Percentiles rank a stretch among this genome's conserved stretches.
phyloP scores from a whole-genome alignment of 139 green algal genomes.

The Tetraselmis striata region DNA sequence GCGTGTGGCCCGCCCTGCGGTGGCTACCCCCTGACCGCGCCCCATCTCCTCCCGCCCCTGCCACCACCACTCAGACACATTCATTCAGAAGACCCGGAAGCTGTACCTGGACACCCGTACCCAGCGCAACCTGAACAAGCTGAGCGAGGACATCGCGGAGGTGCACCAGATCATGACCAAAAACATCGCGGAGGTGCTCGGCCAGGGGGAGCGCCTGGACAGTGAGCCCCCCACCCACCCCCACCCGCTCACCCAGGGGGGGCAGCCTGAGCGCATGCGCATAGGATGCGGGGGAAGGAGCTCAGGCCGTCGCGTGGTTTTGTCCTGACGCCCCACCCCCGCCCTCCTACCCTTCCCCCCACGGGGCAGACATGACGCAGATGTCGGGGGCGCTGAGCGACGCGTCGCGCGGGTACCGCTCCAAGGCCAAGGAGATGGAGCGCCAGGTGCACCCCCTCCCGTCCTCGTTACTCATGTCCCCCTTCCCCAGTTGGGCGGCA shows the following conservation, averaged over 20 bases:
- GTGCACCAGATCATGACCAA: constrained; percentile 97
- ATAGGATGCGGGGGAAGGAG: neutral
- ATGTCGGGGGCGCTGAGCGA: constrained; percentile 70
- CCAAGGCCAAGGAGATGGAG: constrained; percentile 81
- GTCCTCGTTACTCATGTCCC: neutral
- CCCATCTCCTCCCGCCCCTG: neutral
- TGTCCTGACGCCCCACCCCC: neutral
- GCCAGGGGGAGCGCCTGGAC: constrained; percentile 90
- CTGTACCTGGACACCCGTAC: constrained; percentile 95
- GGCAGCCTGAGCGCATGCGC: neutral
- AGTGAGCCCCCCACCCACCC: constrained; percentile 50
- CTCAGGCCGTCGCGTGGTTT: neutral
- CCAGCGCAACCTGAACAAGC: constrained; percentile 92
- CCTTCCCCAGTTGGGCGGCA: neutral
- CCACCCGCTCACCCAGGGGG: neutral
- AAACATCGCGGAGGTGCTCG: constrained; percentile 98
- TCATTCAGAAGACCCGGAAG: constrained; percentile 99
- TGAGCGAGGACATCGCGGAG: constrained; percentile 81
- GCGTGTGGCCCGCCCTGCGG: too few relatives aligned
- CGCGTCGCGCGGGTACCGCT: constrained; percentile 81
- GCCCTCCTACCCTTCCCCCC: neutral
- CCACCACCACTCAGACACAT: constrained; percentile 78
- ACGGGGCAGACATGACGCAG: constrained; percentile 72
- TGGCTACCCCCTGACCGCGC: neutral
- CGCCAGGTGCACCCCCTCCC: neutral